Percentiles rank a stretch among this genome's conserved stretches.
phyloP scores from a whole-genome alignment of 2,329 filamentous ascomycete genomes.

The Fusarium haematococcum region DNA sequence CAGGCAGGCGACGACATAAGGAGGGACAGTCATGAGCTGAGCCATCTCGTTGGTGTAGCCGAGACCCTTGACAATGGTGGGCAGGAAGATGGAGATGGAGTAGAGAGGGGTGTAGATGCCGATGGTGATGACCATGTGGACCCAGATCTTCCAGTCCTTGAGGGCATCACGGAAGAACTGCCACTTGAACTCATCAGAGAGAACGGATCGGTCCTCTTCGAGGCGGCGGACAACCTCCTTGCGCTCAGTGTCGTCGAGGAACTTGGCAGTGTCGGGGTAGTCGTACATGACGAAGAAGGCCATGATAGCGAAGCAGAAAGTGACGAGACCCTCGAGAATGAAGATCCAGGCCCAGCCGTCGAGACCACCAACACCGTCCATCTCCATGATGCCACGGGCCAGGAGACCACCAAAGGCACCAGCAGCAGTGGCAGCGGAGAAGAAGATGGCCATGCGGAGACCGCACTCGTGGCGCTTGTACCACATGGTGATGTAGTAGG shows the following conservation, averaged over 20 bases:
- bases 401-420: slow-evolving; percentile 73
- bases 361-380: slow-evolving; percentile 63
- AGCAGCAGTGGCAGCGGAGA: slow-evolving; percentile 67
- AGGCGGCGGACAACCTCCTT: slow-evolving; percentile 57
- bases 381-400: slow-evolving; percentile 69
- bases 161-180: slow-evolving; percentile 68
- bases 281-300: slow-evolving; percentile 68
- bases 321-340: slow-evolving; percentile 71
- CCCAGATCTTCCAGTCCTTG: slow-evolving; percentile 67
- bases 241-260: slow-evolving; percentile 59
- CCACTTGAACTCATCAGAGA: slow-evolving; percentile 69
- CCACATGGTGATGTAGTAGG: slow-evolving; percentile 71
- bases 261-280: slow-evolving; percentile 65
- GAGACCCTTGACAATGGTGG: slow-evolving; percentile 51
- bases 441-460: slow-evolving; percentile 71
- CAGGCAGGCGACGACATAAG: slow-evolving; percentile 52
- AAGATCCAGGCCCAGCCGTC: slow-evolving; percentile 85
- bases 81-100: slow-evolving; percentile 53
- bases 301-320: slow-evolving; percentile 57
- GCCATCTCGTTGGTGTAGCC: slow-evolving; percentile 52
- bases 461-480: slow-evolving; percentile 71
- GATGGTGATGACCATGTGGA: slow-evolving; percentile 72
- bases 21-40: slow-evolving; percentile 54
- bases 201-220: slow-evolving; percentile 55
- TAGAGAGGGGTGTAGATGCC: slow-evolving; percentile 60